phyloP scores from a whole-genome alignment of 306 rosid genomes.

The Castanea mollissima region DNA sequence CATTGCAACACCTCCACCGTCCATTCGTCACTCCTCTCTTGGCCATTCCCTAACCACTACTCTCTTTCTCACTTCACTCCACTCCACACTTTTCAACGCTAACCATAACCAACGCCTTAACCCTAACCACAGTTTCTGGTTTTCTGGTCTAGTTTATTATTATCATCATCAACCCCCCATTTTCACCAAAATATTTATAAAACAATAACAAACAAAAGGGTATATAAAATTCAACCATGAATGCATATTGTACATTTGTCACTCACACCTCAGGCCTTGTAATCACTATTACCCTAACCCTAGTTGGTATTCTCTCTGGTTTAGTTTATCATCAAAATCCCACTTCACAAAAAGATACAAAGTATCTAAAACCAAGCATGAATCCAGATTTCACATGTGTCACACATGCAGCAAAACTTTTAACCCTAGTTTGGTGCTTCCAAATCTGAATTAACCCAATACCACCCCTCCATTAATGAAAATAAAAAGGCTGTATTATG shows the following conservation, averaged over 20 bases:
- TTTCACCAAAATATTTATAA: slow-evolving; percentile 3
- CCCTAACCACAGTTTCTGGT: slow-evolving; percentile 19
- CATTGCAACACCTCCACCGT: slow-evolving; percentile 33
- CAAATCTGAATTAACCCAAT: slow-evolving; percentile 32
- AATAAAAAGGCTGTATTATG: too few relatives aligned
- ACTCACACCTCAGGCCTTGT: background rate
- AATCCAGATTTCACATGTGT: slow-evolving; percentile 56
- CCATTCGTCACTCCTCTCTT: slow-evolving; percentile 61
- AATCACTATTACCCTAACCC: background rate
- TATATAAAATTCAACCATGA: background rate
- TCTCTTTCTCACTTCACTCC: slow-evolving; percentile 12
- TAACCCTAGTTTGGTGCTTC: slow-evolving; percentile 18
- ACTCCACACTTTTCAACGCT: slow-evolving; percentile 40
- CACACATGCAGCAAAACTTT: slow-evolving; percentile 20
- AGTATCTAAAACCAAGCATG: slow-evolving; percentile 20
- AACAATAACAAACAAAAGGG: background rate
- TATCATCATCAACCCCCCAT: too few relatives aligned
- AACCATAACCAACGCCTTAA: slow-evolving; percentile 14
- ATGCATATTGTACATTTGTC: slow-evolving; percentile 12
- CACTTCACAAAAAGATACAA: slow-evolving; percentile 2
- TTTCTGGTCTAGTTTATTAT: background rate
- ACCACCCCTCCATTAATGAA: background rate
- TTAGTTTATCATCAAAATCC: background rate
- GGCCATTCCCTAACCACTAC: slow-evolving; percentile 56
- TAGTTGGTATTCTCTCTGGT: background rate